Evolutionary conservation across 2,329 filamentous ascomycete genomes (phyloP).

Genomic region (Venturia pyrina): DNA sequence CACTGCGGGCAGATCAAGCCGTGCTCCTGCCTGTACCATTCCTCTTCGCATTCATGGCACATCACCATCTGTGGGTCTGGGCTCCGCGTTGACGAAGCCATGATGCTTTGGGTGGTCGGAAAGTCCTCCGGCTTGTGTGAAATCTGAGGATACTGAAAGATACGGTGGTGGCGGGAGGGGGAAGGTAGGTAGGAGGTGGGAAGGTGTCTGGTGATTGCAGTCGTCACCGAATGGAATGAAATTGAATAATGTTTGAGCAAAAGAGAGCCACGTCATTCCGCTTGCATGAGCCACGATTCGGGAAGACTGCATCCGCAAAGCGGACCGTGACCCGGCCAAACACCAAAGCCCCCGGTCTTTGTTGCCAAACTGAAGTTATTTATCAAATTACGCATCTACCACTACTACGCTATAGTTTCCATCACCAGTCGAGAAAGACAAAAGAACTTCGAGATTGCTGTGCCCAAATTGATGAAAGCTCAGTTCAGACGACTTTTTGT

Average conservation of each 20-base stretch:
- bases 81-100: not conserved
- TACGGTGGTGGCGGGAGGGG: not conserved
- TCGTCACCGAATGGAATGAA: not conserved
- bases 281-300: not conserved
- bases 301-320: not conserved
- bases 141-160: not conserved
- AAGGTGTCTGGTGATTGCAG: not conserved
- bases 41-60: slow-evolving; percentile 70
- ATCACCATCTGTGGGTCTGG: slow-evolving; percentile 53
- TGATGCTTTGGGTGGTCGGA: not conserved
- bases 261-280: not conserved
- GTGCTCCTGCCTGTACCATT: slow-evolving; percentile 68
- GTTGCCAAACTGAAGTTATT: no score
- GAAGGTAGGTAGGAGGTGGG: not conserved
- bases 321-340: not conserved
- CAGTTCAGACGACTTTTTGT: no score
- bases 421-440: no score
- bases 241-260: not conserved
- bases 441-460: no score
- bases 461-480: no score
- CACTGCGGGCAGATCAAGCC: slow-evolving; percentile 70
- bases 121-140: not conserved
- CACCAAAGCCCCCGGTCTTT: not conserved
- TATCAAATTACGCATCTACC: no score
- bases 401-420: no score